Percentiles rank a stretch among this genome's conserved stretches.
These are phyloP conservation scores for Capronia americana DNA, from an alignment of 2,329 filamentous ascomycete genomes.

Conservation along the genomic window DNA sequence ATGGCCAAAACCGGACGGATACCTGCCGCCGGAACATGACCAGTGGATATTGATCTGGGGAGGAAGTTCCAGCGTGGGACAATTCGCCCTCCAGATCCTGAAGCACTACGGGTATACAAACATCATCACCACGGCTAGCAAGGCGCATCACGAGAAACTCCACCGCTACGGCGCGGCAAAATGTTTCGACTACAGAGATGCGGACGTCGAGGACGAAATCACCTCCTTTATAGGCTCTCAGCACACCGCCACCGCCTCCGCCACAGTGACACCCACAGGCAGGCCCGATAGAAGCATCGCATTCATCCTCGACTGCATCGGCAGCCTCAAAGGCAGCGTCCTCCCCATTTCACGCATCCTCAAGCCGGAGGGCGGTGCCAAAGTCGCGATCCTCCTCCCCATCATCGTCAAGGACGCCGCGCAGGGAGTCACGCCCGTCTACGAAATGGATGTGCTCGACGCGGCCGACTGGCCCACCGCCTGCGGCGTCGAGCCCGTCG, in stretches of 20 bases:
- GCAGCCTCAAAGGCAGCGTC: constrained; percentile 56
- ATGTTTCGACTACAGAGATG: constrained; percentile 44
- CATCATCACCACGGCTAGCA: constrained; percentile 45
- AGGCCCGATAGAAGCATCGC: constrained; percentile 44
- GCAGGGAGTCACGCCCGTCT: constrained; percentile 55
- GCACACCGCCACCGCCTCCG: too few relatives aligned
- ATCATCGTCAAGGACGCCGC: constrained; percentile 63
- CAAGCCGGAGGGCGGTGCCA: constrained; percentile 53
- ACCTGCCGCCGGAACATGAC: constrained; percentile 46
- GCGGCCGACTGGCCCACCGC: constrained; percentile 58
- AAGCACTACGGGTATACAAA: constrained; percentile 45
- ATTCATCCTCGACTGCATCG: constrained; percentile 64
- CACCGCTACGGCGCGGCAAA: constrained; percentile 42
- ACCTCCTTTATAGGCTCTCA: constrained; percentile 32
- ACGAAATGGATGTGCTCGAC: constrained; percentile 59
- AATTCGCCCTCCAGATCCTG: constrained; percentile 47
- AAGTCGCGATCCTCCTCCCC: constrained; percentile 66
- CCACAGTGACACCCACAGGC: too few relatives aligned
- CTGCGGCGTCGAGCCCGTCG: constrained; percentile 60
- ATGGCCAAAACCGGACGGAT: constrained; percentile 61
- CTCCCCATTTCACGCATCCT: constrained; percentile 58
- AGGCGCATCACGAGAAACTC: constrained; percentile 42
- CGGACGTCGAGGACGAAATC: constrained; percentile 36
- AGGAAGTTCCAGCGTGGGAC: constrained; percentile 46
- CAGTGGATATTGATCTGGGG: constrained; percentile 47